Conservation (phyloP, 371 early-diverging fungal genomes). For the Thermomucor indicae-seudaticae region DNA sequence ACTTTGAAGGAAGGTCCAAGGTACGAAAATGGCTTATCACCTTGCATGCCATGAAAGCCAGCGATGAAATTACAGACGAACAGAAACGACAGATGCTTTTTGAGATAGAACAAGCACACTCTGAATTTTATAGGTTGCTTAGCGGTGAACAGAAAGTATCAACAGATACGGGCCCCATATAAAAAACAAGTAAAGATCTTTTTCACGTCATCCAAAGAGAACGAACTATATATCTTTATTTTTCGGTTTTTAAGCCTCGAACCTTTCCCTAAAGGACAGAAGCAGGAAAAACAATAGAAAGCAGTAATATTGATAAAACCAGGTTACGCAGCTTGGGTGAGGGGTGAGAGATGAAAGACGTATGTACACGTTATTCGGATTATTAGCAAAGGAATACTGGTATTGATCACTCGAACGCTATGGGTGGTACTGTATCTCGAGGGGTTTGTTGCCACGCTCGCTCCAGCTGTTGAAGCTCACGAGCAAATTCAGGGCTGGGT, state of each 20-base stretch:
- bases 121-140: constrained; percentile 60
- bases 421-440: constrained; percentile 3
- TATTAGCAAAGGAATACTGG: no score
- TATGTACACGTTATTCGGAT: no score
- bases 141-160: constrained; percentile 37
- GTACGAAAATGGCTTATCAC: constrained; percentile 88
- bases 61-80: constrained; percentile 82
- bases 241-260: background rate
- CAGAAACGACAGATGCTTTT: constrained; percentile 91
- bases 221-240: background rate
- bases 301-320: background rate
- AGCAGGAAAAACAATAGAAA: background rate
- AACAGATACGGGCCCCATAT: background rate
- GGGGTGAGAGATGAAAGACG: background rate
- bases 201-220: background rate
- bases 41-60: constrained; percentile 88
- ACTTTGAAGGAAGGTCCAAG: constrained; percentile 79
- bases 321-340: background rate
- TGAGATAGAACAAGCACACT: constrained; percentile 82
- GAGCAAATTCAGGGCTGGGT: constrained; percentile 21
- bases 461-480: constrained; percentile 18
- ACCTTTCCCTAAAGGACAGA: background rate
- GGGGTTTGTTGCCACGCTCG: constrained; percentile 28
- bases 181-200: background rate
- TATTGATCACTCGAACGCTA: constrained; percentile 4